Conservation (phyloP, 352 stramenopile genomes). For the Phytophthora melonis region DNA sequence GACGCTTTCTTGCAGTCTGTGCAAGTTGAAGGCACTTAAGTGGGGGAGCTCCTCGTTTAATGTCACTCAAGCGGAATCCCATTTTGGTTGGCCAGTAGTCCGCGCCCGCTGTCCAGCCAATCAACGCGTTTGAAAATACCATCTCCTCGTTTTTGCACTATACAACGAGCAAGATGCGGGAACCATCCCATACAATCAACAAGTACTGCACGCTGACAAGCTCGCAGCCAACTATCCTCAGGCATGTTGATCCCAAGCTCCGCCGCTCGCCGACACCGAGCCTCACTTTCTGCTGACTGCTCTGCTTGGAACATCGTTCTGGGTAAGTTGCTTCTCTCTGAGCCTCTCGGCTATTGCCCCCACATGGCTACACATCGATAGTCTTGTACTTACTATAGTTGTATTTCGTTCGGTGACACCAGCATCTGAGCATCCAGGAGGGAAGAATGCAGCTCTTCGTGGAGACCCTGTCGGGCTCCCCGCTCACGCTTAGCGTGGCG, state of each 20-base stretch:
- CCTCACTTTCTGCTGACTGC: constrained; percentile 94
- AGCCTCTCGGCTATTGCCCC: not conserved
- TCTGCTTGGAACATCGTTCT: constrained; percentile 87
- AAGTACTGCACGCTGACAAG: constrained; percentile 15
- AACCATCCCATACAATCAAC: not conserved
- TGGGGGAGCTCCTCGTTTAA: not conserved
- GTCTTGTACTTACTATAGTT: not conserved
- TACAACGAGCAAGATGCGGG: constrained; percentile 19
- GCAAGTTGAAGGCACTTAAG: not conserved
- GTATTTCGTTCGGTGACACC: constrained; percentile 19
- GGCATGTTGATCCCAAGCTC: not conserved
- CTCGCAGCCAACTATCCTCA: constrained; percentile 23
- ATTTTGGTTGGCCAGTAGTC: constrained; percentile 46
- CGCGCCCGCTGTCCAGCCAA: constrained; percentile 25
- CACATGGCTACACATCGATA: not conserved
- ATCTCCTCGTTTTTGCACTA: constrained; percentile 3
- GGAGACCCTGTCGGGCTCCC: constrained; percentile 87
- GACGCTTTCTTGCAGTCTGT: no score
- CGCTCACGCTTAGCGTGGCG: constrained; percentile 81
- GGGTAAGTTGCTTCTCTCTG: constrained; percentile 47
- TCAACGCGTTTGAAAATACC: constrained; percentile 6
- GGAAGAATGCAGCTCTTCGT: constrained; percentile 97
- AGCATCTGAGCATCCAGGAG: constrained; percentile 94
- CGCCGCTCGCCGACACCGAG: not conserved
- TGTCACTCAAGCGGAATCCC: no score